Base-by-base conservation (phyloP, 1,284 basidiomycete species). In the Ustilago xerochloae region DNA sequence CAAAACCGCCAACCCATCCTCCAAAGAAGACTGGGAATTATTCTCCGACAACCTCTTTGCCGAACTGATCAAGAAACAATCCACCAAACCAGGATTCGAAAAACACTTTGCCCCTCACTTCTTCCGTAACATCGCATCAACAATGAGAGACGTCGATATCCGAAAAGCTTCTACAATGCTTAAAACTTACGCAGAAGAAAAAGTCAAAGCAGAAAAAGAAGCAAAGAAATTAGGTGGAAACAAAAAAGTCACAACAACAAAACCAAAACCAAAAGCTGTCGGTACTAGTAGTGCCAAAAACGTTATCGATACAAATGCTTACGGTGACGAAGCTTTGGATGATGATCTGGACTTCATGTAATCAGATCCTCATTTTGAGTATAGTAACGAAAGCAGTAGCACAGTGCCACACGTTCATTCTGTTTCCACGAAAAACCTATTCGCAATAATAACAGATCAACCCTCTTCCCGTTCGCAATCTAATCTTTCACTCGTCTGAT, bases 311-410 rank as follows among this genome's bases (percentile, higher is more conserved):
- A 75, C 77, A 6, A 58, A 63, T 12, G 80, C 78, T 9, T 82
- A 83, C 50, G 81, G 81, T 36, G 75, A 81, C 49, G 81, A 83
- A 45, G 81, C 81, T 24, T 71, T 83, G 36, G 81, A 82, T 39
- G 81, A 83, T 58, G 81, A 83, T 53, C 63, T 82, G 10, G 81
- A 83, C 65, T 83, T 83, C 48, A 83, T 83, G 81, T 83, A 67
- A 69, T 46, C 10, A 9, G 13, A 4, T 6, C 18, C 24, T 12
- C 4, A 6, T 12, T 20, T 15, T 50, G 24, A n/a, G n/a, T n/a
- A n/a, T n/a, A n/a, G n/a, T n/a, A n/a, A n/a, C n/a, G n/a, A n/a
- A n/a, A n/a, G n/a, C n/a, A n/a, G n/a, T n/a, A n/a, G n/a, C n/a
- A n/a, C n/a, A n/a, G n/a, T n/a, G n/a, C n/a, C n/a, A n/a, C n/a